phyloP scores from a whole-genome alignment of 1,284 basidiomycete genomes.

The Neonothopanus nambi region DNA sequence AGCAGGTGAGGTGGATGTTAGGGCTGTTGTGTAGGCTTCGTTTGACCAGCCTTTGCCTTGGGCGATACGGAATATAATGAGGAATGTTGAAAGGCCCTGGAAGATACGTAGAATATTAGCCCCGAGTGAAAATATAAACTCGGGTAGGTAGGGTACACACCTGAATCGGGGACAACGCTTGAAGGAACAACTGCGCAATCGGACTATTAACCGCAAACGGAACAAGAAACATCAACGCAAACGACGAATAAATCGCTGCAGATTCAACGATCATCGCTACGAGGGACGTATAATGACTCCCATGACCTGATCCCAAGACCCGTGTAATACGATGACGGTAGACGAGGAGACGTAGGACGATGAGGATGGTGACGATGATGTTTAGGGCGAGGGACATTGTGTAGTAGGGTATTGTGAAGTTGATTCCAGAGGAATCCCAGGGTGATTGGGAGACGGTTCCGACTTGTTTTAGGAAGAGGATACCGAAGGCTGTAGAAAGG shows the following conservation, averaged over 20 bases:
- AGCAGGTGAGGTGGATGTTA: background rate
- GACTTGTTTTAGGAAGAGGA: conserved; percentile 20
- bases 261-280: conserved; percentile 26
- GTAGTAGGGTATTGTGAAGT: conserved; percentile 21
- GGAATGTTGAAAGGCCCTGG: conserved; percentile 18
- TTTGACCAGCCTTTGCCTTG: conserved; percentile 19
- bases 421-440: conserved; percentile 17
- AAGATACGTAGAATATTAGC: background rate
- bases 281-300: conserved; percentile 21
- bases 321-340: conserved; percentile 17
- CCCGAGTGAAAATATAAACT: background rate
- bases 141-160: conserved; percentile 11
- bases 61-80: conserved; percentile 23
- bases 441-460: conserved; percentile 13
- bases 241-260: conserved; percentile 24
- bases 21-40: conserved; percentile 1
- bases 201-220: conserved; percentile 18
- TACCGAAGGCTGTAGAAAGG: conserved; percentile 16
- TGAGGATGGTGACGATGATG: conserved; percentile 22
- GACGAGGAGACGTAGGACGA: conserved; percentile 19
- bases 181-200: conserved; percentile 22
- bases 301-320: conserved; percentile 17
- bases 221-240: conserved; percentile 23
- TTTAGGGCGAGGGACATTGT: conserved; percentile 21
- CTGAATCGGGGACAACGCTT: conserved; percentile 23